phyloP scores from a whole-genome alignment of 257 asterid species.

The Salvia splendens region DNA sequence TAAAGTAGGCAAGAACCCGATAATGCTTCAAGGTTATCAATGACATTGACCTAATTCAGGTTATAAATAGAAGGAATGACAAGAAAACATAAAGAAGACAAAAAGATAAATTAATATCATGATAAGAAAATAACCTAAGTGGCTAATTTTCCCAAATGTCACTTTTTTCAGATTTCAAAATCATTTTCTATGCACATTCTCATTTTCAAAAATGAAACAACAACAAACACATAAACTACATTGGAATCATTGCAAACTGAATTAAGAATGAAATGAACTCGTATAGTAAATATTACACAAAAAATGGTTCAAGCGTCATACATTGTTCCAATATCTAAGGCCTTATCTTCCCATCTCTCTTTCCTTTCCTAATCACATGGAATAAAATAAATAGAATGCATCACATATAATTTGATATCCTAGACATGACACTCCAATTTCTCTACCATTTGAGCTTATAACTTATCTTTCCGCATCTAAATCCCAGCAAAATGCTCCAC shows the following conservation, averaged over 20 bases:
- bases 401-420: background rate
- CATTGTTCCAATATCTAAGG: background rate
- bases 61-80: slow-evolving; percentile 24
- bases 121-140: background rate
- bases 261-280: background rate
- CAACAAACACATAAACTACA: background rate
- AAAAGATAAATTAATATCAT: background rate
- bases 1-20: slow-evolving; percentile 40
- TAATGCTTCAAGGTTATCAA: slow-evolving; percentile 21
- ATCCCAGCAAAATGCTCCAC: no score
- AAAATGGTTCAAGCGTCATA: background rate
- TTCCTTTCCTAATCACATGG: background rate
- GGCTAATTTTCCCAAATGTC: background rate
- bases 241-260: background rate
- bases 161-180: background rate
- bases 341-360: background rate
- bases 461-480: no score
- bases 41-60: slow-evolving; percentile 9
- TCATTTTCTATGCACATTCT: background rate
- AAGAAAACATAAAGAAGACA: background rate
- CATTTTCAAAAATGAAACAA: background rate
- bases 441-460: no score
- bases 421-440: background rate
- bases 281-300: background rate
- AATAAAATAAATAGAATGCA: background rate